Evolutionary conservation across 495 filamentous ascomycete genomes (phyloP).

Genomic region (Melanomma pulvis-pyrius): DNA sequence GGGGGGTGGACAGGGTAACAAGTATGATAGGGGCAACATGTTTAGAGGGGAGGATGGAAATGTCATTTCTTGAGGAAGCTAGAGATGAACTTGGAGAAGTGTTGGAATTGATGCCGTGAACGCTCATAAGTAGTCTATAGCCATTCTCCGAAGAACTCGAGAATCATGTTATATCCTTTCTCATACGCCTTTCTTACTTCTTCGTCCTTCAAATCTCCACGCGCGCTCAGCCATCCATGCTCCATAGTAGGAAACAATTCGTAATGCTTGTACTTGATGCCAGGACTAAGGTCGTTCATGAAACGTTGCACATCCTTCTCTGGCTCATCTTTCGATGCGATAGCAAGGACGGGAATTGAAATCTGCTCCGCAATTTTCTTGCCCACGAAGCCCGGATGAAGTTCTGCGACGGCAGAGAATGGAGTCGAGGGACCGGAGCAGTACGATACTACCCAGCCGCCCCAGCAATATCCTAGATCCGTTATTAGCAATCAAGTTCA

Average conservation of each 20-base stretch:
- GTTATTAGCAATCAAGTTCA: background rate
- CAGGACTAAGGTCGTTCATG: background rate
- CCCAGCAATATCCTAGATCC: slow-evolving; percentile 1
- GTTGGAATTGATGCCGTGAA: no score
- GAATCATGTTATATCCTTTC: background rate
- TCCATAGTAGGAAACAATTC: background rate
- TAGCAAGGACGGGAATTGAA: background rate
- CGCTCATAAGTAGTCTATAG: background rate
- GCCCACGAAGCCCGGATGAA: slow-evolving; percentile 7
- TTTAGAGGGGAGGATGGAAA: background rate
- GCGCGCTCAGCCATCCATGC: background rate
- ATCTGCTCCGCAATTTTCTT: slow-evolving; percentile 1
- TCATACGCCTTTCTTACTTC: slow-evolving; percentile 1
- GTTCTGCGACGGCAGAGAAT: slow-evolving; percentile 2
- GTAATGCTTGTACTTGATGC: background rate
- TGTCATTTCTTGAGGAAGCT: background rate
- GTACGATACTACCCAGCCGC: slow-evolving; percentile 10
- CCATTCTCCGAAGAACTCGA: slow-evolving; percentile 1
- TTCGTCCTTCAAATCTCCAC: slow-evolving; percentile 1
- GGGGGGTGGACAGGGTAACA: background rate
- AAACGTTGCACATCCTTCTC: background rate
- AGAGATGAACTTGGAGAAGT: no score
- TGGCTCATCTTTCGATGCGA: background rate
- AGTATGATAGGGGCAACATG: background rate
- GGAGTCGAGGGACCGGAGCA: background rate